phyloP scores from a whole-genome alignment of 768 basidiomycete species.

The Leccinum variicolor region DNA sequence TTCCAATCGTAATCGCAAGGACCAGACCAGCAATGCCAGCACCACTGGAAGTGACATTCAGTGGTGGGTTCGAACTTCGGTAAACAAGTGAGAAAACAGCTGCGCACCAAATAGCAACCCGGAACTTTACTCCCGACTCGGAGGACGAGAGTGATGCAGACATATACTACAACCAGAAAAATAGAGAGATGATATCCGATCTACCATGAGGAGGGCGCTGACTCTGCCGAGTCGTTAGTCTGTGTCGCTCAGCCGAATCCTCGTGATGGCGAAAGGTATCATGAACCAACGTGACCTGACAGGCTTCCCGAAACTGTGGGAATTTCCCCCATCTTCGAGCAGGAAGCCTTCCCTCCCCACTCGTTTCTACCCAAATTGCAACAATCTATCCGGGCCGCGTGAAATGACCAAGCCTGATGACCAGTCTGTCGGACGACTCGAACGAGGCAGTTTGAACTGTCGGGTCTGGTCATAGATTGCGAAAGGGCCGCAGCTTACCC shows the following conservation, averaged over 20 bases:
- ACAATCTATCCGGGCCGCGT: no score
- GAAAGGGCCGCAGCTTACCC: no score
- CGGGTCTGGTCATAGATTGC: neutral
- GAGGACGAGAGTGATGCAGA: neutral
- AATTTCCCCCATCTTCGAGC: no score
- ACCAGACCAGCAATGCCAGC: slow-evolving; percentile 43
- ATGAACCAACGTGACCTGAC: no score
- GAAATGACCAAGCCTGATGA: neutral
- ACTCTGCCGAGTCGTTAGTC: no score
- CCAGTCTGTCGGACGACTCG: neutral
- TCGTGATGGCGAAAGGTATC: no score
- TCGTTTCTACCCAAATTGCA: no score
- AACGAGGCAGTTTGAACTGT: neutral
- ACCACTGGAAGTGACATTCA: slow-evolving; percentile 20
- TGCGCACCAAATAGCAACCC: slow-evolving; percentile 25
- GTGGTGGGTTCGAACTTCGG: neutral
- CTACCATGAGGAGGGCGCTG: neutral
- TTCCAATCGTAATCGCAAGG: slow-evolving; percentile 37
- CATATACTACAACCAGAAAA: neutral
- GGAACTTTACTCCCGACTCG: slow-evolving; percentile 7
- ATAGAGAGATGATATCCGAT: neutral
- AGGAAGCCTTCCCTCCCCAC: no score
- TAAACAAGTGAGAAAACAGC: neutral
- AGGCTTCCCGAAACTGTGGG: no score
- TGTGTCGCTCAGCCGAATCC: no score